Percentiles rank a stretch among this genome's conserved stretches.
Evolutionary conservation across 1,284 basidiomycete species (phyloP).

Genomic region (Cutaneotrichosporon spelunceum): DNA sequence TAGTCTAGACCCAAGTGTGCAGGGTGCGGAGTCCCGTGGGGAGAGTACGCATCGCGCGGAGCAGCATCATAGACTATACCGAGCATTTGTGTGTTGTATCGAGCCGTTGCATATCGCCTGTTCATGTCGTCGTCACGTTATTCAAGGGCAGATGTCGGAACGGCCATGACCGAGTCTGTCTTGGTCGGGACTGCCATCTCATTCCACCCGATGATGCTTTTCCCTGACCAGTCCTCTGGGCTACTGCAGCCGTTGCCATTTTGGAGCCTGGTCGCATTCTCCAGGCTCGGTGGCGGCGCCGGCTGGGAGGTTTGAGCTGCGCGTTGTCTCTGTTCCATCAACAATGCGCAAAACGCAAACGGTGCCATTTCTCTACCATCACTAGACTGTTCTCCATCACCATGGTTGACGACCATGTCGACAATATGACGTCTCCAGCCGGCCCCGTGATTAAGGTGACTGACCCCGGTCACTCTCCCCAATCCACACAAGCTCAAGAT

Average conservation of each 20-base stretch:
- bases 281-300: too few species aligned
- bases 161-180: not conserved
- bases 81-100: conserved; percentile 9
- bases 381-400: not conserved
- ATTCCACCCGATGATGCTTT: too few species aligned
- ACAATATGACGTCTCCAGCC: not conserved
- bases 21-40: not conserved
- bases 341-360: too few species aligned
- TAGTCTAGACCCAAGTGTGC: conserved; percentile 13
- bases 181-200: too few species aligned
- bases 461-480: not conserved
- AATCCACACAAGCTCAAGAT: not conserved
- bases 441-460: conserved; percentile 1
- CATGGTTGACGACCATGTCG: not conserved
- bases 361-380: not conserved
- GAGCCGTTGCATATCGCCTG: not conserved
- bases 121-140: not conserved
- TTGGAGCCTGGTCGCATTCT: too few species aligned
- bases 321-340: not conserved
- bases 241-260: too few species aligned
- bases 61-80: not conserved
- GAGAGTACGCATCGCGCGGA: not conserved
- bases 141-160: not conserved
- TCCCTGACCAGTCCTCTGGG: too few species aligned
- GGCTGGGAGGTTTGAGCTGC: too few species aligned